These are phyloP conservation scores for Vitis rupestris DNA, from an alignment of 164 flowering plant genomes.

Conservation along the genomic window DNA sequence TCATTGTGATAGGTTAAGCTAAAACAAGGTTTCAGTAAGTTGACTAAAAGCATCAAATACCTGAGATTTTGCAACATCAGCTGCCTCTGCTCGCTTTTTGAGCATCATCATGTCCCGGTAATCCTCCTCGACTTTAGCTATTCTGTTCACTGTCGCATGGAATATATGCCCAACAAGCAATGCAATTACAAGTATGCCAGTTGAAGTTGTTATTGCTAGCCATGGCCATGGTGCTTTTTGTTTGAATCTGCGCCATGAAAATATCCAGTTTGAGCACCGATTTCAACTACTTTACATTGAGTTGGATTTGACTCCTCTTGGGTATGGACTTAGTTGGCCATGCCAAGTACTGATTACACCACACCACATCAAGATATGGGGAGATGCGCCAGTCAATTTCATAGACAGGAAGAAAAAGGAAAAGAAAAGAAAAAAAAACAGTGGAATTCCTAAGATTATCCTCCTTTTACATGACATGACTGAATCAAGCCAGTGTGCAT, in stretches of 20 bases:
- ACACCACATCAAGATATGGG: neutral
- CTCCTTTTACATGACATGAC: no score
- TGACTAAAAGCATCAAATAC: conserved; percentile 13
- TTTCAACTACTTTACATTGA: conserved; percentile 5
- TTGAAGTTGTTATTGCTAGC: conserved; percentile 56
- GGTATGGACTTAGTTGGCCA: neutral
- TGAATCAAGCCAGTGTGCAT: no score
- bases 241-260: conserved; percentile 60
- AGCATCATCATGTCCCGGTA: conserved; percentile 73
- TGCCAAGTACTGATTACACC: neutral
- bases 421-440: no score
- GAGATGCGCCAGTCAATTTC: neutral
- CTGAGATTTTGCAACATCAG: conserved; percentile 83
- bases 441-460: no score
- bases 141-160: conserved; percentile 72
- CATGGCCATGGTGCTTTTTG: conserved; percentile 77
- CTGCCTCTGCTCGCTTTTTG: conserved; percentile 83
- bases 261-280: conserved; percentile 1
- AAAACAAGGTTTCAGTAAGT: neutral
- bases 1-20: neutral
- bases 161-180: conserved; percentile 73
- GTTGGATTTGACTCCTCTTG: neutral
- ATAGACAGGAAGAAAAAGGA: neutral
- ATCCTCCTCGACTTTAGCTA: conserved; percentile 84
- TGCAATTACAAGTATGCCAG: conserved; percentile 69